These are phyloP conservation scores for Vitis vinifera DNA, from an alignment of 164 flowering plant genomes.

Conservation along the genomic window ASM3070453v1 NC_081823.1:5032501-5033000, in stretches of 20 bases:
- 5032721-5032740: constrained; percentile 11
- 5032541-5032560: not conserved
- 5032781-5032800: too few species aligned
- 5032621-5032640: not conserved
- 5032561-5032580: not conserved
- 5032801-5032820: too few species aligned
- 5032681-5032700: not conserved
- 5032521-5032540: not conserved
- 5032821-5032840: not conserved
- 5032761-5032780: too few species aligned
- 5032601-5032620: constrained; percentile 14
- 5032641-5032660: not conserved
- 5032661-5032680: not conserved
- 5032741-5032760: too few species aligned
- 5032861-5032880: too few species aligned
- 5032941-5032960: too few species aligned
- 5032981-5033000: not conserved
- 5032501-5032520: too few species aligned
- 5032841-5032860: not conserved
- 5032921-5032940: not conserved
- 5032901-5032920: not conserved
- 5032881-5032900: not conserved
- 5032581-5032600: constrained; percentile 9
- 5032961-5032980: too few species aligned
- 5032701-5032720: not conserved